Conservation (phyloP, 2,329 filamentous ascomycete species). For the Aspergillus sp. region DNA sequence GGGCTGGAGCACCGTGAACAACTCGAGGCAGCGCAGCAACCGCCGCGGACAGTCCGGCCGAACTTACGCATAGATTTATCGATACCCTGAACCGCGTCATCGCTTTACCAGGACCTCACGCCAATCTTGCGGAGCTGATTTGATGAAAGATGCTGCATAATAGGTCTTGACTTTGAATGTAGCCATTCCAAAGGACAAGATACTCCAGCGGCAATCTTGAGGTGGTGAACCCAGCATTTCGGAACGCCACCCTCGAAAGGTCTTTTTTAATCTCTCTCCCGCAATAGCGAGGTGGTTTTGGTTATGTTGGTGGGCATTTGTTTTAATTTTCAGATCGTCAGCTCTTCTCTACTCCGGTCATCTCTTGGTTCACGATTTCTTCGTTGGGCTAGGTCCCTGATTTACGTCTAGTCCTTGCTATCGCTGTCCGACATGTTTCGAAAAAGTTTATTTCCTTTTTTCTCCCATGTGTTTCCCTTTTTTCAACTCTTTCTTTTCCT, state of each 20-base stretch:
- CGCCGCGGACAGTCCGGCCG: slow-evolving; percentile 37
- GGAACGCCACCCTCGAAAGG: neutral
- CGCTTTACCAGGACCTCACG: neutral
- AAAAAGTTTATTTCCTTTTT: slow-evolving; percentile 28
- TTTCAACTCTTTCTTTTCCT: slow-evolving; percentile 13
- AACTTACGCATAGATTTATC: slow-evolving; percentile 35
- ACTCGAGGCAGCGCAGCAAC: slow-evolving; percentile 37
- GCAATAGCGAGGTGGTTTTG: slow-evolving; percentile 10
- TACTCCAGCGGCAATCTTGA: neutral
- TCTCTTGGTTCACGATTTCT: slow-evolving; percentile 24
- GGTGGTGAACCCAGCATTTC: neutral
- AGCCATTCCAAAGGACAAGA: neutral
- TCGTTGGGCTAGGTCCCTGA: slow-evolving; percentile 24
- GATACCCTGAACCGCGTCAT: slow-evolving; percentile 23
- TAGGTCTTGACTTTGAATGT: neutral
- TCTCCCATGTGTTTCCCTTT: slow-evolving; percentile 12
- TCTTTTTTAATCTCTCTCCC: neutral
- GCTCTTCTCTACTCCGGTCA: slow-evolving; percentile 11
- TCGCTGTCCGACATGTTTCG: slow-evolving; percentile 28
- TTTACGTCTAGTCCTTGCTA: slow-evolving; percentile 28
- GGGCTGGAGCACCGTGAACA: slow-evolving; percentile 46
- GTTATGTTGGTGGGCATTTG: slow-evolving; percentile 20
- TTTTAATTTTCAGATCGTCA: slow-evolving; percentile 14
- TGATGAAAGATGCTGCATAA: neutral
- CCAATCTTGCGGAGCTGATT: too few relatives aligned